A percentile compares a stretch with the other conserved stretches of the same genome.
These are phyloP conservation scores for Metschnikowia matae DNA, from an alignment of 805 yeast species.

Conservation along the genomic window DNA sequence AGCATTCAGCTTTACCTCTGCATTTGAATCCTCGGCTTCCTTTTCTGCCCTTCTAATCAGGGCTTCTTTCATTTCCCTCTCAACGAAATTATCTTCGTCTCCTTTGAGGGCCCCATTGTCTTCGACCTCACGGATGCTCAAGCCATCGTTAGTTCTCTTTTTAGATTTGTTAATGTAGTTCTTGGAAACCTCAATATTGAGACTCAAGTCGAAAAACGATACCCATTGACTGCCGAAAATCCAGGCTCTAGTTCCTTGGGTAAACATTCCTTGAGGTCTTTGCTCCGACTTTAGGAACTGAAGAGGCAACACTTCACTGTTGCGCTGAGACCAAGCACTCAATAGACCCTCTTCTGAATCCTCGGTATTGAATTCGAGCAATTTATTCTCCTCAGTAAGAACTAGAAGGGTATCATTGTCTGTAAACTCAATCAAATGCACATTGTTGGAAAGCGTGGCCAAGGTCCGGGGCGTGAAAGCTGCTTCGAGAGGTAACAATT, in stretches of 20 bases:
- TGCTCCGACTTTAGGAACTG: conserved; percentile 54
- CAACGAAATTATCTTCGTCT: conserved; percentile 7
- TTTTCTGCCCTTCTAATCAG: conserved; percentile 27
- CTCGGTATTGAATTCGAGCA: conserved; percentile 54
- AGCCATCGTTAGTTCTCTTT: conserved; percentile 44
- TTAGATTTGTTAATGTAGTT: conserved; percentile 23
- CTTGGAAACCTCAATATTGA: conserved; percentile 48
- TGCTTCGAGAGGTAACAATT: conserved; percentile 35
- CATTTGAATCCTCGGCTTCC: conserved; percentile 17
- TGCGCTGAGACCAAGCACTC: conserved; percentile 76
- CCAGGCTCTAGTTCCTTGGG: conserved; percentile 59
- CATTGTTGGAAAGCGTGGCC: conserved; percentile 54
- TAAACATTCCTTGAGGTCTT: conserved; percentile 69
- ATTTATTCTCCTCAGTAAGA: conserved; percentile 67
- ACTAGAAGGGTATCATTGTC: conserved; percentile 50
- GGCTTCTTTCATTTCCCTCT: conserved; percentile 10
- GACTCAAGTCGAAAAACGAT: conserved; percentile 61
- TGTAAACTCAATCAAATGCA: conserved; percentile 61
- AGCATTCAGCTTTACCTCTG: conserved; percentile 23
- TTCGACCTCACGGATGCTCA: conserved; percentile 27
- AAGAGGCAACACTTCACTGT: conserved; percentile 70
- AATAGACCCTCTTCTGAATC: conserved; percentile 28
- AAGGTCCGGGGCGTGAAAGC: conserved; percentile 35
- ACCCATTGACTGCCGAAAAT: conserved; percentile 86
- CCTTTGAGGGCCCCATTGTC: conserved; percentile 15